Percentiles rank a stretch among this genome's conserved stretches.
Conservation (phyloP, 2,329 filamentous ascomycete genomes). For the Xylariaceae sp. region DNA sequence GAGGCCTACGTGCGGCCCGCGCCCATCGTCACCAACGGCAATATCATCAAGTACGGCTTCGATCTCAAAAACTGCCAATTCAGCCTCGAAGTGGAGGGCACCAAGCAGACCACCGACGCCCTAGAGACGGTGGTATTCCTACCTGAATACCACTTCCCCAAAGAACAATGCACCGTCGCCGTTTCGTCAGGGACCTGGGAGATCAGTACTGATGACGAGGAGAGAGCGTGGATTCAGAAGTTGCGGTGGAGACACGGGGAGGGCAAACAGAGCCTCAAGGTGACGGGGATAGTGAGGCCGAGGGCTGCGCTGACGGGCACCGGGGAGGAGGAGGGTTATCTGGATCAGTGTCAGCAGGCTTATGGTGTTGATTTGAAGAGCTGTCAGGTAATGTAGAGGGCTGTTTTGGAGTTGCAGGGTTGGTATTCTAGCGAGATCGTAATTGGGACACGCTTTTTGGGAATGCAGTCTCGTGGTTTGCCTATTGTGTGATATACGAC, state of each 20-base stretch:
- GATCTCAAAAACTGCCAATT: constrained; percentile 79
- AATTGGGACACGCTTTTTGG: too few relatives aligned
- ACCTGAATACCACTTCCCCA: constrained; percentile 89
- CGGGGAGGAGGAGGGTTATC: constrained; percentile 73
- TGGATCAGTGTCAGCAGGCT: constrained; percentile 63
- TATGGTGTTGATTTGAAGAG: constrained; percentile 44
- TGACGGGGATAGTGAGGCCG: constrained; percentile 70
- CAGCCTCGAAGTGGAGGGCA: constrained; percentile 65
- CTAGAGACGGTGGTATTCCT: constrained; percentile 79
- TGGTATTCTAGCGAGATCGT: too few relatives aligned
- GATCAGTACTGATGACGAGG: constrained; percentile 70
- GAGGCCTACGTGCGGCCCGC: constrained; percentile 90
- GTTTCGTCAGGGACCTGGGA: constrained; percentile 88
- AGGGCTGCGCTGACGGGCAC: constrained; percentile 55
- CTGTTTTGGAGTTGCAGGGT: too few relatives aligned
- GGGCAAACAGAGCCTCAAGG: constrained; percentile 75
- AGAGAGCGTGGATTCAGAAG: constrained; percentile 68
- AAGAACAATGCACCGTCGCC: constrained; percentile 66
- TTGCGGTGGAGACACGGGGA: constrained; percentile 91
- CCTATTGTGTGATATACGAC: too few relatives aligned
- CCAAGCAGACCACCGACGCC: constrained; percentile 56
- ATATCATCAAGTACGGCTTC: constrained; percentile 71
- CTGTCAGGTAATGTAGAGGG: constrained; percentile 53
- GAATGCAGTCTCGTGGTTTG: too few relatives aligned
- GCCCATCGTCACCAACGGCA: constrained; percentile 72